Base-by-base conservation (phyloP, 768 basidiomycete genomes). In the Hericium alpestre region DNA sequence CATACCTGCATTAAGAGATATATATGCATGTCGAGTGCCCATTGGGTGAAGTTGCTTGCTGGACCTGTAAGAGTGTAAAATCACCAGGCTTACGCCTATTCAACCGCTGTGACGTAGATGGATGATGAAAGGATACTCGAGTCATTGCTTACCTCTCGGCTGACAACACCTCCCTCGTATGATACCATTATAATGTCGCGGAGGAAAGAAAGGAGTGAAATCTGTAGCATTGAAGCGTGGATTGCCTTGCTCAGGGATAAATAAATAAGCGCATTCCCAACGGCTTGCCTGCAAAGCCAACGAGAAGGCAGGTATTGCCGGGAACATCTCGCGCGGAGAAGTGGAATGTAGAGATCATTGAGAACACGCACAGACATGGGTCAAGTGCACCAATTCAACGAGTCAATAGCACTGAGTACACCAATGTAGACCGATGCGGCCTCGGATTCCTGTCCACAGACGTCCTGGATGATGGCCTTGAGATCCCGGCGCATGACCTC, bases 271-370 rank as follows among this genome's bases (percentile, higher is more conserved):
- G 18, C 15, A 43, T 16, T 13, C 41, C 41, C 6, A 6, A 18
- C 15, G 11, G 15, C 10, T 41, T n/a, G 5, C 0, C 40, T 41
- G 40, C 13, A 8, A n/a, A 13, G n/a, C 13, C 40, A 41, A n/a
- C 12, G 40, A 1, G 12, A 46, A n/a, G 20, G n/a, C 5, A n/a
- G 12, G 58, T 75, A 55, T 79, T 66, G 53, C 93, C 86, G 55
- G 90, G 76, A 71, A 99, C 93, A 79, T 98, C 98, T n/a, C 95
- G 96, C 3, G 96, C 96, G 9, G 92, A 95, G 65, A 99, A 79
- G 77, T 99, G 98, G 65, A 97, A 72, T 13, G 81, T 82, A 70
- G 97, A 94, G 59, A 84, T 84, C 92, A 9, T 32, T 9, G 32
- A 32, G 32, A 32, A 32, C 32, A 32, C 32, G 32, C 32, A 32